A percentile compares a stretch with the other conserved stretches of the same genome.
Evolutionary conservation across 306 rosid species (phyloP).

Genomic region (Vigna hirtella): DNA sequence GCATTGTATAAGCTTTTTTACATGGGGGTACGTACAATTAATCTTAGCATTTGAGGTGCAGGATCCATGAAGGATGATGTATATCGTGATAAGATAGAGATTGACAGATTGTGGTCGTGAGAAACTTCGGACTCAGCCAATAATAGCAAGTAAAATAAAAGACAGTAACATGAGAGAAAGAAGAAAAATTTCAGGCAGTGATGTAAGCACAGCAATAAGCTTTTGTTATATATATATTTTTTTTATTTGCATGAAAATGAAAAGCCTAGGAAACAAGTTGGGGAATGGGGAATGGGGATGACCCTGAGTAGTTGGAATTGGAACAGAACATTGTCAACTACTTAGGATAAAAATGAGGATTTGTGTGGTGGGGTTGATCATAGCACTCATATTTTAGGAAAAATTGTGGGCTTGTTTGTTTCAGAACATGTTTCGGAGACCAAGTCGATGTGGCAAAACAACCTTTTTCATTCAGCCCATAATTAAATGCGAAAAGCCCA

Average conservation of each 20-base stretch:
- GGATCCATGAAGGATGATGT: neutral
- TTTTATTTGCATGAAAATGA: neutral
- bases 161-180: neutral
- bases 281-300: neutral
- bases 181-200: neutral
- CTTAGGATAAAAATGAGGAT: slow-evolving; percentile 9
- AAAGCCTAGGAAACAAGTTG: slow-evolving; percentile 9
- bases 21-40: neutral
- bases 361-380: slow-evolving; percentile 1
- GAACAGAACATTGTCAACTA: slow-evolving; percentile 7
- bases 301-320: slow-evolving; percentile 19
- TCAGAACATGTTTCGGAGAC: neutral
- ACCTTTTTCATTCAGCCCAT: slow-evolving; percentile 39
- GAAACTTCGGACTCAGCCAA: neutral
- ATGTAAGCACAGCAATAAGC: neutral
- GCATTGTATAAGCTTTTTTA: slow-evolving; percentile 21
- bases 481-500: slow-evolving; percentile 10
- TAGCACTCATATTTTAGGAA: neutral
- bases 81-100: slow-evolving; percentile 19
- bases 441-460: neutral
- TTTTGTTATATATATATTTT: too few relatives aligned
- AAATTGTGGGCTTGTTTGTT: slow-evolving; percentile 35
- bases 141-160: slow-evolving; percentile 18
- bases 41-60: neutral
- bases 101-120: neutral